Evolutionary conservation across 352 stramenopile genomes (phyloP).

Genomic region (Phytophthora nicotianae): DNA sequence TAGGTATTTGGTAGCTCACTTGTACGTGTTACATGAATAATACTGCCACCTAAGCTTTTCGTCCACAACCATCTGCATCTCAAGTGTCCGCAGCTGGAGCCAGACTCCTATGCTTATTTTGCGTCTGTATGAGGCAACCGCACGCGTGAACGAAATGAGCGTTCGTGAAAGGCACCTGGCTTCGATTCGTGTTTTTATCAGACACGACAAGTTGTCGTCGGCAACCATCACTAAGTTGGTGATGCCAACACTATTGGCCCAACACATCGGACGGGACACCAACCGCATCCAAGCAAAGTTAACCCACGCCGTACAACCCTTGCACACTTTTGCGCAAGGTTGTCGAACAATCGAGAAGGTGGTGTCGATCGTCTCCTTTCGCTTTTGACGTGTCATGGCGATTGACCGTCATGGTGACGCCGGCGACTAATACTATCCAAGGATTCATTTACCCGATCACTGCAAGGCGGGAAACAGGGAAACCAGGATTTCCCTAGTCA

Average conservation of each 20-base stretch:
- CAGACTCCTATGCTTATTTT: neutral
- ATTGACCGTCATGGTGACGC: too few species aligned
- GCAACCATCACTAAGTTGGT: too few species aligned
- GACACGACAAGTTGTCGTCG: neutral
- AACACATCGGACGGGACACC: too few species aligned
- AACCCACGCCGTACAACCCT: slow-evolving; percentile 22
- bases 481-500: neutral
- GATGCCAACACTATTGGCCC: too few species aligned
- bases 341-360: slow-evolving; percentile 12
- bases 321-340: slow-evolving; percentile 13
- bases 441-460: slow-evolving; percentile 1
- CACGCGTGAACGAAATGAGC: slow-evolving; percentile 5
- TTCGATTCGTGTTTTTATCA: slow-evolving; percentile 1
- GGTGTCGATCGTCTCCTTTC: slow-evolving; percentile 11
- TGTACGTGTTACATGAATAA: too few species aligned
- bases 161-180: slow-evolving; percentile 23
- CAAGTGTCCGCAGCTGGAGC: slow-evolving; percentile 13
- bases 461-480: neutral
- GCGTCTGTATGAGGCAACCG: slow-evolving; percentile 7
- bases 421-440: too few species aligned
- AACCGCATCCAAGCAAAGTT: slow-evolving; percentile 21
- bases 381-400: neutral
- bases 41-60: too few species aligned
- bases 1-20: too few species aligned
- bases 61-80: slow-evolving; percentile 13